phyloP scores from a whole-genome alignment of 108 stramenopile species.

The Pseudonitzschia multiseries region DNA sequence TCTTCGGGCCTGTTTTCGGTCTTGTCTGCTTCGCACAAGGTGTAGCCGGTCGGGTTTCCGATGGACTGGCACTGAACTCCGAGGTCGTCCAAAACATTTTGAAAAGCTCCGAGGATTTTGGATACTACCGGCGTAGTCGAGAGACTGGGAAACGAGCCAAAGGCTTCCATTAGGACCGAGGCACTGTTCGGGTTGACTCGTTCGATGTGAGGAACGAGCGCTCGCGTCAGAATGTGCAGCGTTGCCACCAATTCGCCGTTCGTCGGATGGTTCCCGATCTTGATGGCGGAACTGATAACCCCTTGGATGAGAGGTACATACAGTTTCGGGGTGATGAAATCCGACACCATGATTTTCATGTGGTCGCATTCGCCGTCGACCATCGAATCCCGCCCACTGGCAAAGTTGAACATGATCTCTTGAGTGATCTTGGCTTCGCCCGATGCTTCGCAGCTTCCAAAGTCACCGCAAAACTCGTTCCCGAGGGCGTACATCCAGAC shows the following conservation, averaged over 20 bases:
- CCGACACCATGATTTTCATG: conserved; percentile 27
- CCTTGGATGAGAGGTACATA: conserved; percentile 61
- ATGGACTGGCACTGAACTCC: conserved; percentile 45
- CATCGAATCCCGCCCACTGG: conserved; percentile 43
- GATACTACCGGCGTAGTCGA: conserved; percentile 20
- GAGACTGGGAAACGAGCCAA: conserved; percentile 13
- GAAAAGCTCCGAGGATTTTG: conserved; percentile 38
- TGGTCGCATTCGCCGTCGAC: conserved; percentile 40
- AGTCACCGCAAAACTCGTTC: conserved; percentile 65
- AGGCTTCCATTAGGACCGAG: conserved; percentile 21
- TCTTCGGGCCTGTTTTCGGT: conserved; percentile 19
- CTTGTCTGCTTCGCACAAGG: not conserved
- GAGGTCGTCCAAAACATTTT: conserved; percentile 29
- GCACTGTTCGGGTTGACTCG: conserved; percentile 46
- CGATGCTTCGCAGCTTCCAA: conserved; percentile 51
- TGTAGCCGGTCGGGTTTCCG: conserved; percentile 25
- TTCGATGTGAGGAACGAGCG: conserved; percentile 55
- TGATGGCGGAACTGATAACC: conserved; percentile 11
- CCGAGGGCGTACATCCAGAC: conserved; percentile 59
- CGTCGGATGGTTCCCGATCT: conserved; percentile 8
- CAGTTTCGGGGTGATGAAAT: conserved; percentile 37
- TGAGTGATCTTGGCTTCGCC: conserved; percentile 54
- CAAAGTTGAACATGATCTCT: conserved; percentile 46
- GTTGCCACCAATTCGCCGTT: conserved; percentile 33
- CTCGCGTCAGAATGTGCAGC: conserved; percentile 50